phyloP scores from a whole-genome alignment of 2,329 filamentous ascomycete genomes.

The Byssochlamys sp. region DNA sequence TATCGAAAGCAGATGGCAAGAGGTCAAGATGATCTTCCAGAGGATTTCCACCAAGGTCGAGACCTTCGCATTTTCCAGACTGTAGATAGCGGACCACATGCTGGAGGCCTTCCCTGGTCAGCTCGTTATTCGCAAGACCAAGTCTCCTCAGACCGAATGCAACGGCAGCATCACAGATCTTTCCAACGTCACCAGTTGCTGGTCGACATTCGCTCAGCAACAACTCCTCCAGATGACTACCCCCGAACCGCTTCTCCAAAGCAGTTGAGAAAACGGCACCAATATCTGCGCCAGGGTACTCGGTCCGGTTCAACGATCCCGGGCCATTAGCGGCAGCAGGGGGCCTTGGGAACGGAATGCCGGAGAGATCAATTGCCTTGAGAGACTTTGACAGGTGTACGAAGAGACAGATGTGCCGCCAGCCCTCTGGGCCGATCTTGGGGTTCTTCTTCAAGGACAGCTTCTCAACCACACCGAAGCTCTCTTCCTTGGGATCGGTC shows the following conservation, averaged over 20 bases:
- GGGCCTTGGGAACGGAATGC: constrained; percentile 62
- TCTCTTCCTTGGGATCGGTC: constrained; percentile 21
- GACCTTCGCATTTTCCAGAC: constrained; percentile 68
- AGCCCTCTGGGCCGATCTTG: constrained; percentile 75
- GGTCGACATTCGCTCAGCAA: constrained; percentile 72
- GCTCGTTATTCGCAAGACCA: constrained; percentile 70
- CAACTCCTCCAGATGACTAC: constrained; percentile 67
- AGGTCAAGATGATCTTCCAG: constrained; percentile 45
- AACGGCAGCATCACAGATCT: constrained; percentile 72
- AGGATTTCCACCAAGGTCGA: constrained; percentile 83
- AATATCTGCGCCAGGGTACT: constrained; percentile 39
- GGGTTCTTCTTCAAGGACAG: constrained; percentile 80
- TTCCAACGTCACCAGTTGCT: constrained; percentile 59
- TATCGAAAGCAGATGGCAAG: constrained; percentile 27
- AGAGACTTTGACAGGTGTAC: constrained; percentile 81
- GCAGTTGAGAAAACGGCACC: constrained; percentile 63
- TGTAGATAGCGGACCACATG: constrained; percentile 69
- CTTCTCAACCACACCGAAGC: constrained; percentile 67
- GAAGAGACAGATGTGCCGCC: constrained; percentile 84
- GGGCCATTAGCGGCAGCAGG: constrained; percentile 17
- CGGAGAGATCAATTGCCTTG: constrained; percentile 76
- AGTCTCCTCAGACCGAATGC: constrained; percentile 68
- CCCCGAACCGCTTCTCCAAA: constrained; percentile 65
- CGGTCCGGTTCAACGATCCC: constrained; percentile 7
- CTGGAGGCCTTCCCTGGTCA: constrained; percentile 63